Conservation (phyloP, 73 alveolate species). For the Stentor roeselii region DNA sequence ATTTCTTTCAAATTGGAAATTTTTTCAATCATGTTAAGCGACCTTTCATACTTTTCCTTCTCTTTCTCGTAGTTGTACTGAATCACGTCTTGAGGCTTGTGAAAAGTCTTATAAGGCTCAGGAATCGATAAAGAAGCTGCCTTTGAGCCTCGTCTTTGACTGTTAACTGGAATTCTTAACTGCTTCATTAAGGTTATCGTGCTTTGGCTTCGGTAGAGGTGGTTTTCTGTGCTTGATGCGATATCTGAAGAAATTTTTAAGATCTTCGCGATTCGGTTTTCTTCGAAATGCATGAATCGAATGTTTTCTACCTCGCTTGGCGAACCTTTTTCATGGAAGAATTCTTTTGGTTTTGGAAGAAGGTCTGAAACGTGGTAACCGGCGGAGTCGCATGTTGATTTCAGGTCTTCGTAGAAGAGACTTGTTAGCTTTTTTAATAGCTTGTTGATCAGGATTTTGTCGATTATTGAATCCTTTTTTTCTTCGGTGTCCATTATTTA, state of each 20-base stretch:
- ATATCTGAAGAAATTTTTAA: conserved; percentile 4
- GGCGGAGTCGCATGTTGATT: neutral
- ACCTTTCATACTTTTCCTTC: neutral
- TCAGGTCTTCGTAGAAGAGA: neutral
- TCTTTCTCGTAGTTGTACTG: neutral
- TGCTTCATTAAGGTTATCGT: neutral
- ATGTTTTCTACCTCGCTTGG: neutral
- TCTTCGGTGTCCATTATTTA: neutral
- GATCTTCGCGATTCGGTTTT: conserved; percentile 15
- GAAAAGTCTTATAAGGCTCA: neutral
- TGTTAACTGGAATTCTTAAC: neutral
- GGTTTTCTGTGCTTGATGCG: neutral
- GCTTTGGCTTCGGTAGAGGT: neutral
- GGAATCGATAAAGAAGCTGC: neutral
- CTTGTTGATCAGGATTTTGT: neutral
- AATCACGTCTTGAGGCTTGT: neutral
- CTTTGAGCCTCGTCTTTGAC: neutral
- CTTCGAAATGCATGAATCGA: neutral
- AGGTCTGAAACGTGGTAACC: neutral
- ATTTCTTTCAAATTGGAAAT: neutral
- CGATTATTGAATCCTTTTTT: neutral
- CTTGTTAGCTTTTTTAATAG: neutral
- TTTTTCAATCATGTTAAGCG: neutral
- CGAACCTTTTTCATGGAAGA: neutral
- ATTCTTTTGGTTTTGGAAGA: neutral